Conservation (phyloP, 805 yeast genomes). For the Saturnispora halmiae region DNA sequence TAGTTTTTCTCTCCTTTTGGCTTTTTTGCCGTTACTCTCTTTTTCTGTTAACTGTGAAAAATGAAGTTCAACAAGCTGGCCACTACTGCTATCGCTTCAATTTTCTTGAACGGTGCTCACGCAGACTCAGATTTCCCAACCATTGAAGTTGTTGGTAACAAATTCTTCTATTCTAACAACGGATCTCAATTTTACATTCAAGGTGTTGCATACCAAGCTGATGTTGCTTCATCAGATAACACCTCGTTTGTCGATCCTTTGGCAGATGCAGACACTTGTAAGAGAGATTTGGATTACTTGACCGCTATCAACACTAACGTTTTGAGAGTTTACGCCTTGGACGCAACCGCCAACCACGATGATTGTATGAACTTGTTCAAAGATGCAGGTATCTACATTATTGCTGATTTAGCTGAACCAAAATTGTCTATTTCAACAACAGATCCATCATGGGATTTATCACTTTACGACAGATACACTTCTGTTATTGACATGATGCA, state of each 20-base stretch:
- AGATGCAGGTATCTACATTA: conserved; percentile 84
- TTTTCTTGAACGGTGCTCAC: conserved; percentile 25
- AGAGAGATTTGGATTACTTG: conserved; percentile 73
- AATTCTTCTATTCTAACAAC: conserved; percentile 62
- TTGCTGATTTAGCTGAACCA: conserved; percentile 88
- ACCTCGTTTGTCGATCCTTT: conserved; percentile 60
- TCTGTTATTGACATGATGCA: conserved; percentile 74
- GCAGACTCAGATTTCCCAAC: conserved; percentile 32
- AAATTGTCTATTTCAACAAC: conserved; percentile 65
- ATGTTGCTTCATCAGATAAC: conserved; percentile 37
- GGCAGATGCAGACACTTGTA: conserved; percentile 59
- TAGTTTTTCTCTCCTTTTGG: neutral
- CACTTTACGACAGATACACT: conserved; percentile 67
- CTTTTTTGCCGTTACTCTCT: neutral
- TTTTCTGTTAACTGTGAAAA: conserved; percentile 66
- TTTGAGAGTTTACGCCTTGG: conserved; percentile 78
- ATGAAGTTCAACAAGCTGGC: conserved; percentile 54
- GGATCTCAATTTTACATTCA: conserved; percentile 79
- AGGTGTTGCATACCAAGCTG: conserved; percentile 83
- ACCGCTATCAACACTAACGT: conserved; percentile 62
- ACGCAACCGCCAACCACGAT: conserved; percentile 63
- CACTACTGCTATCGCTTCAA: conserved; percentile 64
- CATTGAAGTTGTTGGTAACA: conserved; percentile 60
- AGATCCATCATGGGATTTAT: conserved; percentile 69
- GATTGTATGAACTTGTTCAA: conserved; percentile 65